Percentiles rank a stretch among this genome's conserved stretches.
Evolutionary conservation across 345 rosid species (phyloP).

Genomic region (Heritiera fomes): DNA sequence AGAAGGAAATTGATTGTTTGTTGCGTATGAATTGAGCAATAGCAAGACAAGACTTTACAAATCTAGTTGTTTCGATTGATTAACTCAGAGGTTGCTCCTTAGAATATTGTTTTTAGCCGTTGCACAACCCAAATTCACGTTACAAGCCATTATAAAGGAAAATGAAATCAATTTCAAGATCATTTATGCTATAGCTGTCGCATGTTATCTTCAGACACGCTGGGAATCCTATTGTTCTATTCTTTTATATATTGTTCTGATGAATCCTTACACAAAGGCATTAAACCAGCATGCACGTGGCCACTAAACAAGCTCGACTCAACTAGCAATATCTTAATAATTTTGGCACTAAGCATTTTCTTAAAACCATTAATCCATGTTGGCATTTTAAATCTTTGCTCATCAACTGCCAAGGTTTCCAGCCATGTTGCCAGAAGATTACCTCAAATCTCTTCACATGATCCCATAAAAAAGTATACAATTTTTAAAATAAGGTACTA

Average conservation of each 20-base stretch:
- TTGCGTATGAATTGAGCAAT: background rate
- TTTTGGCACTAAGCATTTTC: background rate
- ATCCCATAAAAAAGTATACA: constrained; percentile 9
- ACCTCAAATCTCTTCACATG: constrained; percentile 16
- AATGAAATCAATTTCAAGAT: background rate
- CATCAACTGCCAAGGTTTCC: constrained; percentile 2
- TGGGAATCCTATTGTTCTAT: background rate
- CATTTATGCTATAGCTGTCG: background rate
- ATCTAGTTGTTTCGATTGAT: background rate
- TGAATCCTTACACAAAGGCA: background rate
- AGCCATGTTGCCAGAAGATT: constrained; percentile 3
- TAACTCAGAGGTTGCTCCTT: background rate
- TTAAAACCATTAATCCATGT: constrained; percentile 1
- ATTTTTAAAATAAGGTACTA: background rate
- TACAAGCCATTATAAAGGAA: background rate
- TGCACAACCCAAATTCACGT: constrained; percentile 7
- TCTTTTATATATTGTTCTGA: no score
- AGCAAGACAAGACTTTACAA: constrained; percentile 5
- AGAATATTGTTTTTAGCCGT: constrained; percentile 7
- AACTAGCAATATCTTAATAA: background rate
- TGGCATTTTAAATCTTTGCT: background rate
- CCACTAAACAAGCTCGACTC: constrained; percentile 11
- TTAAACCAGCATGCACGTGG: constrained; percentile 15
- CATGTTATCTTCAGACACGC: background rate
- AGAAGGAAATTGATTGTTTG: background rate